Evolutionary conservation across 805 yeast species (phyloP), one percentile per base, ranked within the genome.

Genomic region (Nakazawaea populi): DNA sequence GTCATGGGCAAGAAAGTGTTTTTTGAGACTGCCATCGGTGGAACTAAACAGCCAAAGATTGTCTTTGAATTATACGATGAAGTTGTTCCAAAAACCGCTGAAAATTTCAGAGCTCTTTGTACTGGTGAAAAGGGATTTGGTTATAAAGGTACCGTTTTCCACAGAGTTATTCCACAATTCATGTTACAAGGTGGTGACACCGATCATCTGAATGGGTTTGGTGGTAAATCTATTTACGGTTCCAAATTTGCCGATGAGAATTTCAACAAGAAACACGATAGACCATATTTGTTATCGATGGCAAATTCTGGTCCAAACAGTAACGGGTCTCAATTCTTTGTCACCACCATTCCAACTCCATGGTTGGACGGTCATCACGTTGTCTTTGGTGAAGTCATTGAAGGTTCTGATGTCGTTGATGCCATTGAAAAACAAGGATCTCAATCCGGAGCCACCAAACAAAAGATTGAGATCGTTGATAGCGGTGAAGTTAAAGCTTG

Each of bases 171-270:
- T 65, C 97, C 97, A 58, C 83, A 87, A 71, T 91, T 91, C 79
- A 91, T 91, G 98, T 77, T 92, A 68, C 98, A 91, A 79, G 97
- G 91, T 69, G 92, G 92, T 76, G 94, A 87, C 73, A 84, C 87
- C 74, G 86, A 89, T 67, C 72, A 76, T 73, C 85, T 88, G 71
- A 84, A 87, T 70, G 97, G 98, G 60, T 83, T 87, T 61, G 98
- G 98, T 69, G 98, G 98, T 69, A 83, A 83, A 71, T 85, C 90
- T 45, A 86, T 86, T 70, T 86, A 86, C 70, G 94, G 92, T 61
- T 73, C 73, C 58, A 82, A 79, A 59, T 69, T 67, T 55, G 61
- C 71, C 34, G 85, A 81, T 55, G 85, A 82, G 72, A 85, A 87
- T 78, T 87, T 87, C 65, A 59, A 69, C 58, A 80, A 80, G 74